These are phyloP conservation scores for Pestalotiopsis sp. DNA, from an alignment of 2,329 filamentous ascomycete species.

Conservation along the genomic window DNA sequence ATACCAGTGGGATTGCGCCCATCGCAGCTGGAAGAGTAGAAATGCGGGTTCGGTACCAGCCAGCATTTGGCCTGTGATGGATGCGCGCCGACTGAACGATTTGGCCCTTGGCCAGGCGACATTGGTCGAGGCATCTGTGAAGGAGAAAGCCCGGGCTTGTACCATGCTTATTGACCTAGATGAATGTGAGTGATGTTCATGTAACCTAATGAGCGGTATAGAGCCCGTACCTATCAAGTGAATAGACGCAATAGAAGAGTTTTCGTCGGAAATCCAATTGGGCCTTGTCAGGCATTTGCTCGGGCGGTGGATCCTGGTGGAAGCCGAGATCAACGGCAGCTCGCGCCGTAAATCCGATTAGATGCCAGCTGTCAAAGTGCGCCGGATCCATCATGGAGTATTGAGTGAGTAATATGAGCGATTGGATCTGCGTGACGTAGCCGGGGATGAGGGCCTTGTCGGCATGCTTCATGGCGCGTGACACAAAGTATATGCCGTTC, in stretches of 20 bases:
- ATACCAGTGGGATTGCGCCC: constrained; percentile 87
- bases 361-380: constrained; percentile 92
- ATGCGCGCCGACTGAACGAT: constrained; percentile 44
- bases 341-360: constrained; percentile 87
- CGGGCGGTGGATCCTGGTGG: constrained; percentile 84
- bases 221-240: constrained; percentile 73
- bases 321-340: constrained; percentile 88
- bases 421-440: constrained; percentile 83
- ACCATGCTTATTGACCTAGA: constrained; percentile 75
- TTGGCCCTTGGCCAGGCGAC: constrained; percentile 72
- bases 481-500: constrained; percentile 59
- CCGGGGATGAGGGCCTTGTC: constrained; percentile 86
- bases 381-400: constrained; percentile 89
- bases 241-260: constrained; percentile 90
- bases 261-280: constrained; percentile 78
- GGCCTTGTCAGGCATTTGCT: constrained; percentile 67
- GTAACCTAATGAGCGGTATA: no score
- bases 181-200: constrained; percentile 5
- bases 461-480: constrained; percentile 72
- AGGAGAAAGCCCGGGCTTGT: constrained; percentile 85
- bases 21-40: constrained; percentile 80
- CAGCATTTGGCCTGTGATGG: constrained; percentile 46
- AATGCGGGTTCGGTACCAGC: constrained; percentile 70
- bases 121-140: constrained; percentile 85
- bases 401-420: constrained; percentile 81